Evolutionary conservation across 2,329 filamentous ascomycete species (phyloP), one percentile per base, ranked within the genome.

Genomic region (Colletotrichum gigasporum): DNA sequence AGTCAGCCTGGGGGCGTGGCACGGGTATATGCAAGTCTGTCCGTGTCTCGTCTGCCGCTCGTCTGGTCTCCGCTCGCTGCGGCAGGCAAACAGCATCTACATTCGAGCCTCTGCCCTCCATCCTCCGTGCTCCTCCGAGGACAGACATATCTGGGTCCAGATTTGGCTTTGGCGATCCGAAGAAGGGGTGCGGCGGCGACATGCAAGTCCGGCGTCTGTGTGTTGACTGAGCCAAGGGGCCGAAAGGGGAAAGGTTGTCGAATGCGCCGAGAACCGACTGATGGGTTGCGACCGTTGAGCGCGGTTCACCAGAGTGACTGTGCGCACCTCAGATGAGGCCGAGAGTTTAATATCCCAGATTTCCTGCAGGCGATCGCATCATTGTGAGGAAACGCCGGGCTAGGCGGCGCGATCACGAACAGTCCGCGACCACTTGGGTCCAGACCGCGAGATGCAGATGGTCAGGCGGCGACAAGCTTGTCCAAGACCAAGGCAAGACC

Each of bases 221-320:
- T 32, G 32, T 53, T 24, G 35, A 26, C 37, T 28, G 30, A 34
- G 16, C n/a, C 44, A 48, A 18, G 45, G 30, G 24, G n/a, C 56
- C 57, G 34, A 20, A 62, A 62, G 14, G 28, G 62, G 50, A 44
- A 64, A 51, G 34, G 42, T 18, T 26, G 34, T 65, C 48, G 48
- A 55, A 55, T 30, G 22, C 41, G 30, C 42, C 54, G 47, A 59
- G 54, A 63, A 59, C 24, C 45, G 39, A 59, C 11, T 30, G 44
- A 16, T 18, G 28, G n/a, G 16, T 37, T 52, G 22, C 24, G 9
- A 32, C 18, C 32, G n/a, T 41, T 32, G 6, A 52, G 60, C 30
- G 45, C 45, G 37, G 60, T 26, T 37, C 60, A 45, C 39, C 30
- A 20, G 10, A 14, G 37, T 20, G 26, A 53, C 60, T 45, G 60